These are phyloP conservation scores for Eucalyptus victrix DNA, from an alignment of 345 rosid genomes.

Conservation along the genomic window DNA sequence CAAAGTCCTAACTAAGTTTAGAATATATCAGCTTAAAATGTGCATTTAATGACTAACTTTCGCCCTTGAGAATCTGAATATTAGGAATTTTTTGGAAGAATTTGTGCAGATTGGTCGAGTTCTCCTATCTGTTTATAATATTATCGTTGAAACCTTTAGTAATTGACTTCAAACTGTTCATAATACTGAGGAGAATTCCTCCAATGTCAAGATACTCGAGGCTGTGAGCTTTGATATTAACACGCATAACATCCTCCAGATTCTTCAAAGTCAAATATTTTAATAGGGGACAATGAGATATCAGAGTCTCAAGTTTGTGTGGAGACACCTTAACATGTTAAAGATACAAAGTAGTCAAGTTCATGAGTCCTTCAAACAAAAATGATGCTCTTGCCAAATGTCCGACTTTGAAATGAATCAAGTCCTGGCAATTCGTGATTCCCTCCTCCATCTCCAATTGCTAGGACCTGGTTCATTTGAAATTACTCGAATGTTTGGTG, in stretches of 20 bases:
- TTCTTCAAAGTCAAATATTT: not conserved
- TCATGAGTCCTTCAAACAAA: not conserved
- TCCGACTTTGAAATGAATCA: not conserved
- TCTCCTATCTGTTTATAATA: not conserved
- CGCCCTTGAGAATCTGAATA: not conserved
- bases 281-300: not conserved
- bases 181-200: not conserved
- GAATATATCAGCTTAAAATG: not conserved
- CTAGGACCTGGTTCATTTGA: too few species aligned
- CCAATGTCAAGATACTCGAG: not conserved
- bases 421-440: accelerated
- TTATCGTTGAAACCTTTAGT: accelerated
- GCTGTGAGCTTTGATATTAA: not conserved
- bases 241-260: not conserved
- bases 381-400: accelerated
- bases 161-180: not conserved
- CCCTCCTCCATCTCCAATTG: not conserved
- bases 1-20: not conserved
- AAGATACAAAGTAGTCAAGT: not conserved
- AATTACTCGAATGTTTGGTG: not conserved
- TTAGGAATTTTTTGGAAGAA: not conserved
- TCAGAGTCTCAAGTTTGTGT: accelerated
- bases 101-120: not conserved
- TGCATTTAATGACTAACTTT: not conserved
- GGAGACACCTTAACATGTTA: not conserved